Percentiles rank a stretch among this genome's conserved stretches.
These are phyloP conservation scores for Vanrija pseudolonga DNA, from an alignment of 1,284 basidiomycete genomes.

Conservation along the genomic window DNA sequence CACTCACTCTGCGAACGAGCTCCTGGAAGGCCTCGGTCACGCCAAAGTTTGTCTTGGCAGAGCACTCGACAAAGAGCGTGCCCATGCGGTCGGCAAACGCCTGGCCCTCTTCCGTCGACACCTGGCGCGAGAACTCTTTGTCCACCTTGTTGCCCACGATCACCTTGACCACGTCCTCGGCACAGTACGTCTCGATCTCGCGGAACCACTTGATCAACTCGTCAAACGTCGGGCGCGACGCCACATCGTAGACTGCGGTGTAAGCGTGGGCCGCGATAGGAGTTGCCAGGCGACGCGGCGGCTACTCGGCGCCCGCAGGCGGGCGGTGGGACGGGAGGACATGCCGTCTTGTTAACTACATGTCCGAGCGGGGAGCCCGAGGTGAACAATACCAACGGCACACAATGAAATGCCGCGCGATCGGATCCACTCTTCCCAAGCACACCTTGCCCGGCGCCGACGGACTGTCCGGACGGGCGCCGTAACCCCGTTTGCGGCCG, in stretches of 20 bases:
- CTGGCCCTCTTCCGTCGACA: conserved; percentile 71
- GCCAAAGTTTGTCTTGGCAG: conserved; percentile 78
- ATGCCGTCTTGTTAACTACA: no score
- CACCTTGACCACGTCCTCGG: conserved; percentile 83
- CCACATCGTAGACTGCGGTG: conserved; percentile 77
- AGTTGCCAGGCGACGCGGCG: no score
- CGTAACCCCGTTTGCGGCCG: no score
- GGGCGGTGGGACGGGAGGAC: not conserved
- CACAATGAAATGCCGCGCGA: not conserved
- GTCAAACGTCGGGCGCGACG: conserved; percentile 85
- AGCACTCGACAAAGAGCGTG: conserved; percentile 68
- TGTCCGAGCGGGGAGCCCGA: not conserved
- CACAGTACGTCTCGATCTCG: conserved; percentile 91
- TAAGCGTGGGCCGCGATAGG: no score
- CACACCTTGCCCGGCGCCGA: no score
- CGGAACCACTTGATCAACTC: conserved; percentile 88
- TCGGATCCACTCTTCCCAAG: no score
- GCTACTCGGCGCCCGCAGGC: not conserved
- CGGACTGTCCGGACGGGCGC: no score
- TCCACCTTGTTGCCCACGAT: conserved; percentile 93
- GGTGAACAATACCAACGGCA: not conserved
- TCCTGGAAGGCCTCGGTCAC: conserved; percentile 77
- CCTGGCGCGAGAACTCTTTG: conserved; percentile 74
- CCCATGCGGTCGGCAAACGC: conserved; percentile 77
- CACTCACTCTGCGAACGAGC: conserved; percentile 62